Conservation (phyloP, 2,329 filamentous ascomycete species). For the Eutypa lata region DNA sequence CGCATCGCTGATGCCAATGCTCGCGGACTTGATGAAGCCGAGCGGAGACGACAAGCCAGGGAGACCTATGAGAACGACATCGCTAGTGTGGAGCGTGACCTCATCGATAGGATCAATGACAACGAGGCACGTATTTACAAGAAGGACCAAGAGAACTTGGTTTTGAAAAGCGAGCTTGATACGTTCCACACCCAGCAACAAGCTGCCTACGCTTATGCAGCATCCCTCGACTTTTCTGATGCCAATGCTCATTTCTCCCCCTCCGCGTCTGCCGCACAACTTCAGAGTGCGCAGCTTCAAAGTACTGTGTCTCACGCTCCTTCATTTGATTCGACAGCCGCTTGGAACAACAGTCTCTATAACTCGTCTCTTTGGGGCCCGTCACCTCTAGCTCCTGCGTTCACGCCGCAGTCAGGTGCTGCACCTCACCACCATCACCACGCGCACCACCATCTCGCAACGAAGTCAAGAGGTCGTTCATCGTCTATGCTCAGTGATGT, state of each 20-base stretch:
- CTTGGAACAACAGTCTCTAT: constrained; percentile 31
- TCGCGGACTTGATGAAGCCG: constrained; percentile 61
- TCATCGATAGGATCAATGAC: constrained; percentile 36
- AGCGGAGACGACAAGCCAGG: constrained; percentile 53
- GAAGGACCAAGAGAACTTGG: constrained; percentile 38
- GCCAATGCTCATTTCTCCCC: constrained; percentile 17
- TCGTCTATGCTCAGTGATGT: constrained; percentile 66
- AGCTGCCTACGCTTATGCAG: constrained; percentile 28
- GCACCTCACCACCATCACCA: constrained; percentile 25
- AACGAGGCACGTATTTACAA: constrained; percentile 32
- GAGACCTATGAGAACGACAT: constrained; percentile 45
- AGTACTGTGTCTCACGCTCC: constrained; percentile 9
- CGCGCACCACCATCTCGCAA: constrained; percentile 10
- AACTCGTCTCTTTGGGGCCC: constrained; percentile 29
- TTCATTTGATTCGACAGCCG: constrained; percentile 25
- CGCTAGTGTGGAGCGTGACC: constrained; percentile 41
- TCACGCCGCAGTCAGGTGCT: constrained; percentile 27
- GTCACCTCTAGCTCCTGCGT: constrained; percentile 35
- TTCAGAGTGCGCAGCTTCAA: constrained; percentile 6
- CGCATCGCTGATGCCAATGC: constrained; percentile 68
- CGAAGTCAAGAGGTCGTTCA: constrained; percentile 53
- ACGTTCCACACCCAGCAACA: constrained; percentile 34
- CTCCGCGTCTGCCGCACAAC: constrained; percentile 14
- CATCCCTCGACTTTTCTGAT: constrained; percentile 28
- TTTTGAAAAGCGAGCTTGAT: constrained; percentile 37